Conservation (phyloP, 371 early-diverging fungal genomes). For the Lichtheimia ornata region DNA sequence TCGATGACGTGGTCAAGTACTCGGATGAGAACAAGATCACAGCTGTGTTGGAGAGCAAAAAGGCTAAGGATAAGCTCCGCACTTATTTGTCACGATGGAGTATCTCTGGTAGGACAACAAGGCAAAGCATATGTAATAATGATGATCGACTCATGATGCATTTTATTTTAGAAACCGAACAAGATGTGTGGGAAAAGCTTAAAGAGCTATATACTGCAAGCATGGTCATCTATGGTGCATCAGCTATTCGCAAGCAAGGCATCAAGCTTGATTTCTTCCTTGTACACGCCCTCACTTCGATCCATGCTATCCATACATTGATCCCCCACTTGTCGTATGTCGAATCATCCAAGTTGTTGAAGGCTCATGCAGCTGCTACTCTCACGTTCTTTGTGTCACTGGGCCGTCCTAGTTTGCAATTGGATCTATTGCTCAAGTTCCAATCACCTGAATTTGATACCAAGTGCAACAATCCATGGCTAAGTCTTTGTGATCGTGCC, state of each 20-base stretch:
- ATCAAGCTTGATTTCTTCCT: constrained; percentile 47
- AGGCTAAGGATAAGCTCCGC: constrained; percentile 27
- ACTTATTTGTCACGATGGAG: constrained; percentile 34
- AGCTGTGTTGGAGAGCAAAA: constrained; percentile 23
- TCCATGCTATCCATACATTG: constrained; percentile 48
- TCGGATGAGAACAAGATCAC: constrained; percentile 19
- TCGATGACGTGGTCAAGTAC: constrained; percentile 29
- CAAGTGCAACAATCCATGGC: constrained; percentile 47
- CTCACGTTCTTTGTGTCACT: constrained; percentile 39
- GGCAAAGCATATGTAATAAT: neutral
- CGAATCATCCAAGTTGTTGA: constrained; percentile 41
- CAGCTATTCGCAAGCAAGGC: constrained; percentile 33
- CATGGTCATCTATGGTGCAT: constrained; percentile 27
- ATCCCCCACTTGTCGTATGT: constrained; percentile 29
- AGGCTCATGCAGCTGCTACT: constrained; percentile 33
- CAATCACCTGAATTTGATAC: constrained; percentile 8
- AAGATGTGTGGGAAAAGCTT: constrained; percentile 34
- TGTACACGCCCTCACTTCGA: constrained; percentile 59
- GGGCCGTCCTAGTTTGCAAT: constrained; percentile 46
- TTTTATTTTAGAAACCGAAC: constrained; percentile 18
- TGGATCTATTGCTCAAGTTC: constrained; percentile 36
- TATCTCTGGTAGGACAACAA: constrained; percentile 19
- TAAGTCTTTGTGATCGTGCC: constrained; percentile 40
- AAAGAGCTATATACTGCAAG: constrained; percentile 35
- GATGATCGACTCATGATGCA: neutral